Conservation (phyloP, 768 basidiomycete genomes). For the Clavulina sp. region DNA sequence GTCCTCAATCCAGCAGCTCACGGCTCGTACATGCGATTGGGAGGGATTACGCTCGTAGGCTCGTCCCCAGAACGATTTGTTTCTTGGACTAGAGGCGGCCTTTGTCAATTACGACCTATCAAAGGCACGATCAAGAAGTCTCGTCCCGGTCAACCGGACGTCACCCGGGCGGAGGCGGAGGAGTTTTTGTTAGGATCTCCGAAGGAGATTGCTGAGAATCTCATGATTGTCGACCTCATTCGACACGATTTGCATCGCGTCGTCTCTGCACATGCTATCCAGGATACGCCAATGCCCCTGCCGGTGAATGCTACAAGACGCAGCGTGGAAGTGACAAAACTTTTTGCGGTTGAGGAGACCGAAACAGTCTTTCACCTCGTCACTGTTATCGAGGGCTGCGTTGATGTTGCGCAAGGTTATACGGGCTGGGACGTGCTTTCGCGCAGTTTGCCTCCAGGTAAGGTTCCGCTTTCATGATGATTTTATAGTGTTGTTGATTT, state of each 20-base stretch:
- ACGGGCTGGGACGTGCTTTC: conserved; percentile 66
- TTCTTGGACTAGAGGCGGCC: conserved; percentile 44
- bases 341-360: conserved; percentile 81
- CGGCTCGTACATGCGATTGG: conserved; percentile 61
- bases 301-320: conserved; percentile 24
- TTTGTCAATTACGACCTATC: conserved; percentile 80
- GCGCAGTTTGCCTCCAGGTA: conserved; percentile 74
- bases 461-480: too few relatives aligned
- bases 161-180: conserved; percentile 50
- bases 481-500: neutral
- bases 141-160: conserved; percentile 20
- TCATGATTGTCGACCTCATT: conserved; percentile 97
- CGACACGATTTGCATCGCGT: conserved; percentile 78
- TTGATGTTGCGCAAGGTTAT: conserved; percentile 28
- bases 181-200: conserved; percentile 40
- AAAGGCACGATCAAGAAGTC: conserved; percentile 78
- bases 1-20: conserved; percentile 75
- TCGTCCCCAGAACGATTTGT: conserved; percentile 90
- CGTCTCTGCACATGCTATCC: conserved; percentile 27
- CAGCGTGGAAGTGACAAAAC: conserved; percentile 65
- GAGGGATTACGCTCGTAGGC: conserved; percentile 59
- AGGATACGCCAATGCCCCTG: too few relatives aligned
- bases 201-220: conserved; percentile 91
- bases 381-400: conserved; percentile 71
- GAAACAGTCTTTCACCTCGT: conserved; percentile 92